Conservation (phyloP, 1,139 yeast species). For the Candida freyschussii region DNA sequence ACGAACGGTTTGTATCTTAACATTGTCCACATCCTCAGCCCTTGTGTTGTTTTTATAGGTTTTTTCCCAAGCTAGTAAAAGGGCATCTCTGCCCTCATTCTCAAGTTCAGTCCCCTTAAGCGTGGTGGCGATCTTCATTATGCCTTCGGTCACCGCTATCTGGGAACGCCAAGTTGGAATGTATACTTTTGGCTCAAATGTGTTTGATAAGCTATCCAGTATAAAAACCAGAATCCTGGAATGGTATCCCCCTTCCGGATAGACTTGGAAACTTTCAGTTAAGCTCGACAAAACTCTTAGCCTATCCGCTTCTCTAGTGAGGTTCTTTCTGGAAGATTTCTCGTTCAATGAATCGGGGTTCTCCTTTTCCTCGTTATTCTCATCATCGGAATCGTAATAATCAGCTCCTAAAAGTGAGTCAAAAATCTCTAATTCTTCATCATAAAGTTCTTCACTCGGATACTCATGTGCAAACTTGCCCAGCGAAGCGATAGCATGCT, state of each 20-base stretch:
- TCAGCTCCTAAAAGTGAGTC: conserved; percentile 28
- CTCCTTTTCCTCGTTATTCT: conserved; percentile 15
- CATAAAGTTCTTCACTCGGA: conserved; percentile 35
- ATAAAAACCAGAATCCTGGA: conserved; percentile 21
- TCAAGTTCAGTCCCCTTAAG: conserved; percentile 13
- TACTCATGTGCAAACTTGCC: conserved; percentile 45
- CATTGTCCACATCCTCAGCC: conserved; percentile 55
- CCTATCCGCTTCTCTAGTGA: conserved; percentile 36
- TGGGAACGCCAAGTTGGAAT: conserved; percentile 60
- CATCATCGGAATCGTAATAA: conserved; percentile 28
- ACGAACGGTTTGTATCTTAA: conserved; percentile 47
- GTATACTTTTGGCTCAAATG: conserved; percentile 33
- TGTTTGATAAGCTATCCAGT: conserved; percentile 22
- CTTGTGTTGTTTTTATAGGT: conserved; percentile 33
- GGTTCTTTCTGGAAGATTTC: conserved; percentile 33
- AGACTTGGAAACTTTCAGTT: conserved; percentile 24
- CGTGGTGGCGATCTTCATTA: conserved; percentile 20
- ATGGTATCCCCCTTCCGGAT: conserved; percentile 15
- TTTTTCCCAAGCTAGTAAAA: conserved; percentile 29
- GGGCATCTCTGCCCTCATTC: background rate
- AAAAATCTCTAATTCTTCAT: conserved; percentile 29
- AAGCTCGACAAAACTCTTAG: conserved; percentile 29
- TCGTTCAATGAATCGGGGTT: conserved; percentile 26
- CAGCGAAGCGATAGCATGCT: conserved; percentile 43
- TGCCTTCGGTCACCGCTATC: conserved; percentile 39